Evolutionary conservation across 257 asterid genomes (phyloP), one percentile per base, ranked within the genome.

Genomic region (Solanum commersonii): DNA sequence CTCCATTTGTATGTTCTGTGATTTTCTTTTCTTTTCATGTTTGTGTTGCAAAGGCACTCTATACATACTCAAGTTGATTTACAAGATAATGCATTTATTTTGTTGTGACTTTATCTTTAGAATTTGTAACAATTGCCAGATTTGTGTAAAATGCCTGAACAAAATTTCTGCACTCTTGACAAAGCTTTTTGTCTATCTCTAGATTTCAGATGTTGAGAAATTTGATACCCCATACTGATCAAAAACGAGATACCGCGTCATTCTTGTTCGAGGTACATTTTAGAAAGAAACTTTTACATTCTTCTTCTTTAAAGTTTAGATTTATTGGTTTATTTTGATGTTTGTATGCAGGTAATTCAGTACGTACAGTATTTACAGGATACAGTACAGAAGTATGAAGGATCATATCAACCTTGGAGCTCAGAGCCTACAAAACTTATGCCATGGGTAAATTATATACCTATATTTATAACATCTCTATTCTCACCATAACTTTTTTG

Each of bases 161-260:
- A 79, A 23, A 79, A 15, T 44, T 15, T 81, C 18, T 76, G 8
- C 11, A 76, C 33, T 46, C 33, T 33, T 74, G 46, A 71, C 27
- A 52, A 71, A 44, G 78, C 6, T 87, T 87, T 72, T n/a, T 77
- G 59, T 14, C 40, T 87, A 77, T 56, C 4, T 81, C 63, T 94
- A 96, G 99, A 88, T 96, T 93, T 93, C 98, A 94, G 91, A 92
- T 93, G 68, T 89, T 96, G 95, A 95, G 99, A 93, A 98, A 94
- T 87, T 91, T 96, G 91, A 94, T 96, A 89, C 99, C 99, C 15
- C 85, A 94, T 84, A 91, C 96, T 42, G 98, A 96, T 89, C 98
- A 95, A 89, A 96, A 95, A 92, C 90, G 84, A 78, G 84, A 78
- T 78, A 42, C 63, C n/a, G 60, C 84, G 9, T 42, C 84, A 42